phyloP scores from a whole-genome alignment of 345 rosid species.

The Dovyalis caffra region DNA sequence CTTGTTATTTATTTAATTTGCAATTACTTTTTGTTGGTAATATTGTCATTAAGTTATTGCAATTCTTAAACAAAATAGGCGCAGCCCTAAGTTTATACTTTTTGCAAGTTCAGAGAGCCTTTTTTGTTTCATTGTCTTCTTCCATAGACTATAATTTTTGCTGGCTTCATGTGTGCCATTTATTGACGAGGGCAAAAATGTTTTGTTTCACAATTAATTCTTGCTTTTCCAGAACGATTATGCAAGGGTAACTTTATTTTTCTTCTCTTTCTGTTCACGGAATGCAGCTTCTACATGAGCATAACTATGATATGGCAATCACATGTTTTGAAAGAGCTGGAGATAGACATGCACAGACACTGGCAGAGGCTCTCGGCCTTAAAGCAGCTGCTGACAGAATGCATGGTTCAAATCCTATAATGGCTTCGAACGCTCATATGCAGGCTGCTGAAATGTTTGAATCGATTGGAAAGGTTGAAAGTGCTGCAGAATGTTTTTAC shows the following conservation, averaged over 20 bases:
- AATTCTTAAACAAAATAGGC: too few relatives aligned
- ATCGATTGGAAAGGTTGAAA: conserved; percentile 40
- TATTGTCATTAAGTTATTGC: too few relatives aligned
- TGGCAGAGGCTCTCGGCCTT: conserved; percentile 41
- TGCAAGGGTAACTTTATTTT: neutral
- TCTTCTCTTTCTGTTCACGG: neutral
- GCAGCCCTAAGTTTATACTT: too few relatives aligned
- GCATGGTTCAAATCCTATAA: conserved; percentile 28
- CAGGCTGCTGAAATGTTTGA: conserved; percentile 45
- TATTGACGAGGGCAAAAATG: too few relatives aligned
- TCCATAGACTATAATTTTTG: too few relatives aligned
- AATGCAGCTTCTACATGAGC: conserved; percentile 42
- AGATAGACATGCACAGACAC: conserved; percentile 32
- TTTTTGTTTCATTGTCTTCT: too few relatives aligned
- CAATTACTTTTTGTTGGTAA: neutral
- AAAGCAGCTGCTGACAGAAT: conserved; percentile 35
- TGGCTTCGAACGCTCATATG: conserved; percentile 24
- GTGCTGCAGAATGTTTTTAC: conserved; percentile 43
- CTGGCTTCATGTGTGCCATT: too few relatives aligned
- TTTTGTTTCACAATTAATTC: too few relatives aligned
- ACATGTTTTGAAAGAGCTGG: conserved; percentile 49
- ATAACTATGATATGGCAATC: conserved; percentile 45
- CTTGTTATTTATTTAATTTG: neutral
- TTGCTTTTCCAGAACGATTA: neutral
- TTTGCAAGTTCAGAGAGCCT: too few relatives aligned